Evolutionary conservation across 2,329 filamentous ascomycete species (phyloP).

Genomic region (Septoria linicola): DNA sequence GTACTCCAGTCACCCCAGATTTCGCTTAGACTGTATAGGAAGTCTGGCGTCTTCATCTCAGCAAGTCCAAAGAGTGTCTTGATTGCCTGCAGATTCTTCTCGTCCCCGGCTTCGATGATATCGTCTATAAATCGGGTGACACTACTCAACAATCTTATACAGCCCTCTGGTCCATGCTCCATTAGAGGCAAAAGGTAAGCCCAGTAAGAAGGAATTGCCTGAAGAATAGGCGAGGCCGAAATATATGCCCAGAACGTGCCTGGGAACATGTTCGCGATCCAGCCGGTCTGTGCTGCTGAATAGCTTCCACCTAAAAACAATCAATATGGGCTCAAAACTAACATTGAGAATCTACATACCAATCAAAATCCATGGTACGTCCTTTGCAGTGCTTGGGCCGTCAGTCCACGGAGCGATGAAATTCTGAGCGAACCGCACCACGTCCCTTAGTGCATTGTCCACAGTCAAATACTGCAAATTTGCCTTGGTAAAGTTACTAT

Average conservation of each 20-base stretch:
- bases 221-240: constrained; percentile 12
- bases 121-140: constrained; percentile 2
- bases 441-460: constrained; percentile 53
- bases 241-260: constrained; percentile 62
- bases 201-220: constrained; percentile 1
- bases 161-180: background rate
- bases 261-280: constrained; percentile 53
- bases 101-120: background rate
- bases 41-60: background rate
- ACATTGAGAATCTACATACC: background rate
- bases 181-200: constrained; percentile 1
- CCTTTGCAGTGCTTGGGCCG: constrained; percentile 46
- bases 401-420: constrained; percentile 42
- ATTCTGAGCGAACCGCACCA: constrained; percentile 38
- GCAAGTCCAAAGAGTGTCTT: constrained; percentile 1
- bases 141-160: background rate
- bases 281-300: constrained; percentile 55
- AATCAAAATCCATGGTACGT: constrained; percentile 56
- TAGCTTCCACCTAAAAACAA: constrained; percentile 55
- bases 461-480: constrained; percentile 56
- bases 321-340: background rate
- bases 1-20: background rate
- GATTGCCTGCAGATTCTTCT: background rate
- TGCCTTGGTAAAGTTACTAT: constrained; percentile 50
- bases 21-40: background rate